Base-by-base conservation (phyloP, 225 moss, liverwort and hornwort species). In the Straminergon stramineum region DNA sequence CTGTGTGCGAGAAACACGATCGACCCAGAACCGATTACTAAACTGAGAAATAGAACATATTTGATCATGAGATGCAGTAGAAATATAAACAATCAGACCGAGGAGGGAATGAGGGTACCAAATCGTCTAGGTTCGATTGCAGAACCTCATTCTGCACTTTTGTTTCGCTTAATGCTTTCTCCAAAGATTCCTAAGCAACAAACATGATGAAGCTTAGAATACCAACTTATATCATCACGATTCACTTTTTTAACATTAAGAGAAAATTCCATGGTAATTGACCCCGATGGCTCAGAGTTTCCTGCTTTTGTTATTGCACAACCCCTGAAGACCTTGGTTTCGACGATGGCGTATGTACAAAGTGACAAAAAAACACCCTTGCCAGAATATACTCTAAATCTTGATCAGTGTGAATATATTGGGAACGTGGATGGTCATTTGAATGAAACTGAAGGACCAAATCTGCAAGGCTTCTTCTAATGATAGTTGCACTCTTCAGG, bases 161-260 rank as follows among this genome's bases (percentile, higher is more conserved):
- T 28, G 74, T n/a, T 88, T 92, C 88, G 17, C 84, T 86, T 20
- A 85, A 73, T 68, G 79, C 86, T 87, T 91, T 92, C 85, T 97
- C 94, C 91, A 94, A 64, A 63, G 76, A 90, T 79, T 93, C 94
- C 97, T 97, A 82, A 60, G 48, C 66, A 91, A 84, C 9, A 89
- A 78, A 87, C 34, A 37, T 53, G 19, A 83, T 73, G 65, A 91
- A 20, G n/a, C 11, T 90, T 23, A 85, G 2, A 22, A 74, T 34
- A 57, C 6, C 7, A 87, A 48, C 41, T 57, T 43, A 20, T 11
- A 67, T 78, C 18, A 65, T 84, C 22, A 76, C 48, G 15, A 64
- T 28, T 78, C 32, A 30, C 5, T 37, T 66, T 71, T 71, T 27
- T 69, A 20, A 82, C 41, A 82, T 22, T 7, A 28, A 2, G 41